phyloP scores from a whole-genome alignment of 164 flowering plant genomes.

The Protea cynaroides region DNA sequence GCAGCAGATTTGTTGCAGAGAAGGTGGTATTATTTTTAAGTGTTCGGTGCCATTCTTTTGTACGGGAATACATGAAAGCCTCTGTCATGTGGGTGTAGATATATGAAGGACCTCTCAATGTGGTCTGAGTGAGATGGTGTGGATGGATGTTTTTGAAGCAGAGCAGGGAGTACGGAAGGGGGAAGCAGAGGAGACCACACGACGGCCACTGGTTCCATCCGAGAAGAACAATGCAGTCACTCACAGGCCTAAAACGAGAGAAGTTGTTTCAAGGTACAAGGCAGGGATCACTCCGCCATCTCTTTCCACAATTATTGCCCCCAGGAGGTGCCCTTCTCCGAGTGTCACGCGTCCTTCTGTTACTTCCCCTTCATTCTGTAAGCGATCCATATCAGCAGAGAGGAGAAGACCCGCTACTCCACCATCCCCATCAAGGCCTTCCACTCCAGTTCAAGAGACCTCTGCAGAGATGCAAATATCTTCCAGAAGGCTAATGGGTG shows the following conservation, averaged over 20 bases:
- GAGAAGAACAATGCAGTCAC: constrained; percentile 40
- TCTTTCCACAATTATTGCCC: constrained; percentile 31
- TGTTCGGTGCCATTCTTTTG: constrained; percentile 14
- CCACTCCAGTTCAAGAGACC: constrained; percentile 61
- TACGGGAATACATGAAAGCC: constrained; percentile 22
- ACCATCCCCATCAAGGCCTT: constrained; percentile 49
- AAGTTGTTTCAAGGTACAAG: constrained; percentile 65
- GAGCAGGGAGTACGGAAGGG: constrained; percentile 36
- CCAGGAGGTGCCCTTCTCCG: constrained; percentile 70
- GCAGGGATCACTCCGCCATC: constrained; percentile 36
- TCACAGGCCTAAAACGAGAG: constrained; percentile 34
- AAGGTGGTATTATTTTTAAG: constrained; percentile 35
- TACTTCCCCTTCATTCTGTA: constrained; percentile 29
- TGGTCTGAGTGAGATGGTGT: constrained; percentile 43
- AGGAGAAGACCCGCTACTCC: constrained; percentile 78
- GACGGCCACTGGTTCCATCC: constrained; percentile 53
- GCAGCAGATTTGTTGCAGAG: constrained; percentile 46
- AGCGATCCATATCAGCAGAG: constrained; percentile 77
- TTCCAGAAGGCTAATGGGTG: constrained; percentile 33
- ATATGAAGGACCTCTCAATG: constrained; percentile 43
- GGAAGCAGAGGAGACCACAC: constrained; percentile 32
- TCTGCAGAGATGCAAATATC: constrained; percentile 32
- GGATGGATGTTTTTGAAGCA: constrained; percentile 77
- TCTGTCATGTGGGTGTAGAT: constrained; percentile 21
- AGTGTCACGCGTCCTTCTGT: constrained; percentile 32